A percentile compares a stretch with the other conserved stretches of the same genome.
phyloP scores from a whole-genome alignment of 2,329 filamentous ascomycete genomes.

The Colletotrichum higginsianum region DNA sequence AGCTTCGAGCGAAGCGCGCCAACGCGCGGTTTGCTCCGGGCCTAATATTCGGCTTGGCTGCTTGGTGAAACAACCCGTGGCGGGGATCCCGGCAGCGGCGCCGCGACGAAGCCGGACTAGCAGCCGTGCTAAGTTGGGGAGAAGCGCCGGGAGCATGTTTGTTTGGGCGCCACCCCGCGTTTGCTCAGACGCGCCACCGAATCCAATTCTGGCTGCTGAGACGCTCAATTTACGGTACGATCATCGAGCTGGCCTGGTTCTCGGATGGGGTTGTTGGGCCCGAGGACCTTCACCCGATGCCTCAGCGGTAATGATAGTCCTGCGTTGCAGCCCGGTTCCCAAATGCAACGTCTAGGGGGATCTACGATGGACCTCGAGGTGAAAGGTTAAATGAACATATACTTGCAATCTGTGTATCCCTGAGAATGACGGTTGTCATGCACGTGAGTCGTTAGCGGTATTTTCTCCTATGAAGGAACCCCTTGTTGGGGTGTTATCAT shows the following conservation, averaged over 20 bases:
- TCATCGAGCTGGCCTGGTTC: not conserved
- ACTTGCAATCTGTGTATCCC: too few relatives aligned
- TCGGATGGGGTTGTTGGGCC: slow-evolving; percentile 15
- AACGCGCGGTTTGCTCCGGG: not conserved
- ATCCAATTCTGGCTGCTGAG: not conserved
- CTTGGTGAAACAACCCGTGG: slow-evolving; percentile 2
- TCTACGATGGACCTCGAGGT: too few relatives aligned
- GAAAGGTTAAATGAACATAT: not conserved
- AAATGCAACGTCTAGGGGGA: too few relatives aligned
- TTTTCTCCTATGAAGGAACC: too few relatives aligned
- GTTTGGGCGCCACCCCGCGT: slow-evolving; percentile 17
- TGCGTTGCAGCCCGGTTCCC: not conserved
- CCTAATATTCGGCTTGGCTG: not conserved
- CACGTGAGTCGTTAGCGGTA: too few relatives aligned
- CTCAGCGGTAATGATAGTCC: not conserved
- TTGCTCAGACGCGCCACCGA: not conserved
- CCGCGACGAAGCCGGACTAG: not conserved
- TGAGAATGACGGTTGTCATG: not conserved
- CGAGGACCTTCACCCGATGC: not conserved
- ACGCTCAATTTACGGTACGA: not conserved
- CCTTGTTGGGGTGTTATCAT: too few relatives aligned
- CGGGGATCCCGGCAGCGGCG: slow-evolving; percentile 9
- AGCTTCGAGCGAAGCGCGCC: not conserved
- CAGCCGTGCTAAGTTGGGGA: not conserved
- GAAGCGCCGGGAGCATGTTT: not conserved